A percentile compares a stretch with the other conserved stretches of the same genome.
These are phyloP conservation scores for Podosphaera aphanis DNA, from an alignment of 2,329 filamentous ascomycete genomes.

Conservation along the genomic window DNA sequence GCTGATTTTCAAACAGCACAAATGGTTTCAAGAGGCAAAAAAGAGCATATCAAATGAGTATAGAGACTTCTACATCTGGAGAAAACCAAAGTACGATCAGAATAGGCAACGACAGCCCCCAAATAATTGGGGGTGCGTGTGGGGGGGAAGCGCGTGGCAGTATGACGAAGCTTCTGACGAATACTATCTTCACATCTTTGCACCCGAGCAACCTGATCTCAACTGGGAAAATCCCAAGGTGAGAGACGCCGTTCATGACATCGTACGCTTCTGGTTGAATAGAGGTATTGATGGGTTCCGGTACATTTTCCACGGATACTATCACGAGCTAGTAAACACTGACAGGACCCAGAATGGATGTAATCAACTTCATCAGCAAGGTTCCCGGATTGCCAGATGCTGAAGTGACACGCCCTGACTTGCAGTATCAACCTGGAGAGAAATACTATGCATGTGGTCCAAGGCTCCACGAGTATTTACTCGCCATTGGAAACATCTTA, in stretches of 20 bases:
- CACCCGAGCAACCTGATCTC: conserved; percentile 47
- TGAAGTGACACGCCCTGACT: conserved; percentile 19
- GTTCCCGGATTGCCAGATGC: conserved; percentile 31
- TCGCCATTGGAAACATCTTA: conserved; percentile 24
- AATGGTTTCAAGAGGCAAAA: conserved; percentile 33
- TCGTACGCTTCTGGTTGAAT: conserved; percentile 53
- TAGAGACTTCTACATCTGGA: conserved; percentile 44
- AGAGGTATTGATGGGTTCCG: conserved; percentile 31
- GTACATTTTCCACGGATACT: conserved; percentile 1
- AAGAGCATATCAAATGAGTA: conserved; percentile 25
- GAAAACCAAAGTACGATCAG: conserved; percentile 15
- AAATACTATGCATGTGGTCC: conserved; percentile 34
- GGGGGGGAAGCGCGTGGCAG: conserved; percentile 26
- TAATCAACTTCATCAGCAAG: conserved; percentile 45
- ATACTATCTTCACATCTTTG: conserved; percentile 39
- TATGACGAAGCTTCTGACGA: conserved; percentile 27
- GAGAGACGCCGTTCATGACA: conserved; percentile 42
- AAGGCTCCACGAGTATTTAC: conserved; percentile 28
- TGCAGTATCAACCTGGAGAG: conserved; percentile 24
- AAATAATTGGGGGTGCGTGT: conserved; percentile 22
- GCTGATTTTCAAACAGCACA: conserved; percentile 20
- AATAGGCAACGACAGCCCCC: conserved; percentile 19
- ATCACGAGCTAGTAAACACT: background rate
- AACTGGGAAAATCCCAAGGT: conserved; percentile 52
- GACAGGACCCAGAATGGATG: conserved; percentile 28